These are phyloP conservation scores for Epichloe baconii DNA, from an alignment of 2,329 filamentous ascomycete species.

Conservation along the genomic window DNA sequence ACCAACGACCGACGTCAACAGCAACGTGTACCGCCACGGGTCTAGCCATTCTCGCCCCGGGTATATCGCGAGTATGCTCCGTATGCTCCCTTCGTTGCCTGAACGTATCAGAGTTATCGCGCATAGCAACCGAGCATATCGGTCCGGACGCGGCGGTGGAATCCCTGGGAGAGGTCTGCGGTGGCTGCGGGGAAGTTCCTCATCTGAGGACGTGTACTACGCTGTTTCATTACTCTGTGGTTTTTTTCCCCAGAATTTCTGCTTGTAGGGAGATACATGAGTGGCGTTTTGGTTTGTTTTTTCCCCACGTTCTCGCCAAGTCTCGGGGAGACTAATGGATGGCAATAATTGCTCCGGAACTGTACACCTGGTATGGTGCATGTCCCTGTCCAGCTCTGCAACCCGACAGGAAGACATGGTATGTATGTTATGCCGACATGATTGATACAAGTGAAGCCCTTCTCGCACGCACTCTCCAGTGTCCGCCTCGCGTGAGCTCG, in stretches of 20 bases:
- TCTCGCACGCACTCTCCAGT: too few relatives aligned
- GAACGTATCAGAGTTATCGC: constrained; percentile 27
- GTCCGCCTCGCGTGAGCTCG: too few relatives aligned
- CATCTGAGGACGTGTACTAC: constrained; percentile 3
- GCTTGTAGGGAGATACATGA: too few relatives aligned
- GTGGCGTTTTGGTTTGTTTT: too few relatives aligned
- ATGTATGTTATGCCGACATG: too few relatives aligned
- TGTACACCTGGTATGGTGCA: too few relatives aligned
- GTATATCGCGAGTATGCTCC: constrained; percentile 39
- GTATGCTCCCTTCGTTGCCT: constrained; percentile 41
- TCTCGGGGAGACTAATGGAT: too few relatives aligned
- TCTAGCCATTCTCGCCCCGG: constrained; percentile 40
- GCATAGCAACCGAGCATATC: constrained; percentile 18
- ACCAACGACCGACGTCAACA: constrained; percentile 9
- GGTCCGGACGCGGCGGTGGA: constrained; percentile 17
- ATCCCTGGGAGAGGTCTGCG: constrained; percentile 22
- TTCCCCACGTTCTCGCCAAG: neutral
- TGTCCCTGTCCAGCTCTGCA: too few relatives aligned
- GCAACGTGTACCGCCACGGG: constrained; percentile 41
- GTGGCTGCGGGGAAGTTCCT: constrained; percentile 31
- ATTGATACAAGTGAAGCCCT: too few relatives aligned
- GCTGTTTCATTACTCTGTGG: neutral
- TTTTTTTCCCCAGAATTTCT: neutral
- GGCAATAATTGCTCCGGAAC: too few relatives aligned
- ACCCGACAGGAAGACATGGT: too few relatives aligned